Conservation (phyloP, 164 flowering plant species). For the Malania oleifera region DNA sequence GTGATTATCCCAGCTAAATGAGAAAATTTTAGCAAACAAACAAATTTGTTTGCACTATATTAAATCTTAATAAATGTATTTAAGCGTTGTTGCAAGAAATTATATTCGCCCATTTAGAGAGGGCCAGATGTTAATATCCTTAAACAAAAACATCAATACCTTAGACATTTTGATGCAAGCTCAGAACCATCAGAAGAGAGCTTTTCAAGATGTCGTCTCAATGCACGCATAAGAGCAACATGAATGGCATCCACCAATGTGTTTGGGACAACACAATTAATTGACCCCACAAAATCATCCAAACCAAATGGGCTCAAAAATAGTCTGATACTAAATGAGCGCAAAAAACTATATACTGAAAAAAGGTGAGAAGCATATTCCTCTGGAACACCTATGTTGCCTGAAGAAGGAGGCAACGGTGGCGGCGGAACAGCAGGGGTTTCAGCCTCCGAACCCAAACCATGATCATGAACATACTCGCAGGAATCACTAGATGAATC, state of each 20-base stretch:
- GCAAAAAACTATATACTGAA: constrained; percentile 72
- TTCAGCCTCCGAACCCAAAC: constrained; percentile 23
- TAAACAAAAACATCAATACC: constrained; percentile 38
- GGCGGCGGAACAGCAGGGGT: constrained; percentile 37
- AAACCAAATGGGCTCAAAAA: constrained; percentile 77
- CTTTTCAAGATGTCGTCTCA: constrained; percentile 54
- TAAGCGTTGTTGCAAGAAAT: too few species aligned
- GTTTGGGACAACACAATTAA: constrained; percentile 55
- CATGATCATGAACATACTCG: constrained; percentile 33
- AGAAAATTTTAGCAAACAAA: too few species aligned
- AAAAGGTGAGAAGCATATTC: constrained; percentile 67
- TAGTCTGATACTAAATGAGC: constrained; percentile 68
- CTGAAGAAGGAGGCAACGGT: constrained; percentile 75
- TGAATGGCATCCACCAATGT: constrained; percentile 78
- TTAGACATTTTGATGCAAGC: constrained; percentile 64
- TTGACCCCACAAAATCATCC: constrained; percentile 87
- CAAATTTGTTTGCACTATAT: too few species aligned
- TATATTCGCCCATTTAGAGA: too few species aligned
- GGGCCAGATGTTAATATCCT: too few species aligned
- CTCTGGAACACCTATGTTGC: constrained; percentile 70
- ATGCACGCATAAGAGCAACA: constrained; percentile 63
- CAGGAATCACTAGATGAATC: constrained; percentile 60
- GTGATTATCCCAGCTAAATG: too few species aligned
- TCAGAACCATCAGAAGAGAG: constrained; percentile 64
- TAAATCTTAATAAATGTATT: too few species aligned